A percentile compares a stretch with the other conserved stretches of the same genome.
These are phyloP conservation scores for Lasiodiplodia hormozganensis DNA, from an alignment of 2,329 filamentous ascomycete species.

Conservation along the genomic window DNA sequence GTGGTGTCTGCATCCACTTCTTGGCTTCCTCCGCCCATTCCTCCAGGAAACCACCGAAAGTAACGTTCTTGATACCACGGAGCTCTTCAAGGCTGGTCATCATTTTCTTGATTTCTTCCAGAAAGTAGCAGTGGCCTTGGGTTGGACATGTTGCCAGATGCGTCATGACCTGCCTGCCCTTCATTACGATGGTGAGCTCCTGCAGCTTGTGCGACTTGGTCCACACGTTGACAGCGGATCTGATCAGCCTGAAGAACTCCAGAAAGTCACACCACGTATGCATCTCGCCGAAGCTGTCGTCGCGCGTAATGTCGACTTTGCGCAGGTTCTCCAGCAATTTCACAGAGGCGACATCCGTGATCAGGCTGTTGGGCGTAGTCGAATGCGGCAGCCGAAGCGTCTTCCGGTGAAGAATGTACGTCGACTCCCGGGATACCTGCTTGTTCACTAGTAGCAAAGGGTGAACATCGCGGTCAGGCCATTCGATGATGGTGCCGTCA, in stretches of 20 bases:
- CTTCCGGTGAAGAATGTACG: slow-evolving; percentile 26
- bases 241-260: slow-evolving; percentile 28
- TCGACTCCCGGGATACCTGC: slow-evolving; percentile 21
- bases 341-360: slow-evolving; percentile 16
- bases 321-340: slow-evolving; percentile 20
- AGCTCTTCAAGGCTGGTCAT: slow-evolving; percentile 13
- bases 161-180: slow-evolving; percentile 6
- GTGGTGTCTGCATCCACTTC: slow-evolving; percentile 24
- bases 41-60: slow-evolving; percentile 21
- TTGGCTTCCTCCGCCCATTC: slow-evolving; percentile 10
- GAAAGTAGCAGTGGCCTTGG: slow-evolving; percentile 27
- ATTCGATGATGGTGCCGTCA: slow-evolving; percentile 14
- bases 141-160: slow-evolving; percentile 16
- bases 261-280: slow-evolving; percentile 28
- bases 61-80: slow-evolving; percentile 28
- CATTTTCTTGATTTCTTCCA: slow-evolving; percentile 27
- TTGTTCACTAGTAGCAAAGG: slow-evolving; percentile 21
- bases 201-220: slow-evolving; percentile 21
- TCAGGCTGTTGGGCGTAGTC: slow-evolving; percentile 11
- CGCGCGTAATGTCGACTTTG: slow-evolving; percentile 26
- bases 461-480: slow-evolving; percentile 10
- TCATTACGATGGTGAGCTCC: slow-evolving; percentile 24
- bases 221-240: slow-evolving; percentile 19
- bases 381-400: slow-evolving; percentile 20
- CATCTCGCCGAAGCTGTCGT: slow-evolving; percentile 23